Evolutionary conservation across 345 rosid species (phyloP).

Genomic region (Psidium friedrichsthalianum): DNA sequence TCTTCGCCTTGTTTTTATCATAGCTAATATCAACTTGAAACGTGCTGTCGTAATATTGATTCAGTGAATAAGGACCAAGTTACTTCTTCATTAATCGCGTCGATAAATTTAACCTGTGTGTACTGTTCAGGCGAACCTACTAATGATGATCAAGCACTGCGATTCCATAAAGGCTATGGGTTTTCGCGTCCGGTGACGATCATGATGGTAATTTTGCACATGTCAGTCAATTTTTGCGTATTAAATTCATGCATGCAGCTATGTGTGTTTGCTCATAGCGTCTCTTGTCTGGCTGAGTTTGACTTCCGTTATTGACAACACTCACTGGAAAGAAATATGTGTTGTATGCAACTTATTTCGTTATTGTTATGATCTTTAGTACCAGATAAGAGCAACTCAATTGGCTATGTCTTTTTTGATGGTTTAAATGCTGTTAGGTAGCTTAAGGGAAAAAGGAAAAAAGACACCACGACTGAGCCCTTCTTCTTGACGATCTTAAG

Average conservation of each 20-base stretch:
- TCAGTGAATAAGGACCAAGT: not conserved
- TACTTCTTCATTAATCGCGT: too few relatives aligned
- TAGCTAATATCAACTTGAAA: too few relatives aligned
- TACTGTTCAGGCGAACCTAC: constrained; percentile 45
- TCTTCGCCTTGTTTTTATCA: too few relatives aligned
- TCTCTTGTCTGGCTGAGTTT: not conserved
- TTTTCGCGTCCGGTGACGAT: constrained; percentile 32
- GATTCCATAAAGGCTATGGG: constrained; percentile 65
- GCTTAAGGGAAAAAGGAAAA: not conserved
- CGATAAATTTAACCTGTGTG: not conserved
- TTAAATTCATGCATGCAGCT: not conserved
- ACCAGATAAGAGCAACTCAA: not conserved
- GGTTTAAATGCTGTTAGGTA: too few relatives aligned
- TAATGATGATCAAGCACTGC: constrained; percentile 43
- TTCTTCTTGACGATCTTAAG: too few relatives aligned
- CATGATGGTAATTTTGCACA: constrained; percentile 27
- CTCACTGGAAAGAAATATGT: not conserved
- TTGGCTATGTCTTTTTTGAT: not conserved
- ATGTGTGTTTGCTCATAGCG: not conserved
- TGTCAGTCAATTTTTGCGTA: not conserved
- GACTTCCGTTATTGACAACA: not conserved
- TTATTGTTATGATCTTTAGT: not conserved
- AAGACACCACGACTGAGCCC: not conserved
- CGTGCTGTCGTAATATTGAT: not conserved
- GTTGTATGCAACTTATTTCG: not conserved